A percentile compares a stretch with the other conserved stretches of the same genome.
Evolutionary conservation across 805 yeast species (phyloP).

Genomic region (Maudiozyma barnettii): DNA sequence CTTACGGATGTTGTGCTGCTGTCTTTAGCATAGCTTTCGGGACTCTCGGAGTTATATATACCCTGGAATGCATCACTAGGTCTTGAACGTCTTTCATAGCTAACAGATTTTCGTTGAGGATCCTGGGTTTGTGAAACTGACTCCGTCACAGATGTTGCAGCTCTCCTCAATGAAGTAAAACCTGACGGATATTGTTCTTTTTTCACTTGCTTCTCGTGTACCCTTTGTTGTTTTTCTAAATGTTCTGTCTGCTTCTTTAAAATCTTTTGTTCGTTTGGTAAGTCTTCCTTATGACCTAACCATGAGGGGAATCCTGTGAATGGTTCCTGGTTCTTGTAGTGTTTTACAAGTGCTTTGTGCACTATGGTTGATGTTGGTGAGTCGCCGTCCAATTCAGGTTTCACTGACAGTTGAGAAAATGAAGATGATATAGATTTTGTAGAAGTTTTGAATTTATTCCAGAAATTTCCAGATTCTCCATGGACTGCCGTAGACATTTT

Average conservation of each 20-base stretch:
- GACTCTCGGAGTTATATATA: conserved; percentile 5
- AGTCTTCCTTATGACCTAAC: conserved; percentile 29
- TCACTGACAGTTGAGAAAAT: conserved; percentile 19
- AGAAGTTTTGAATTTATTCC: conserved; percentile 26
- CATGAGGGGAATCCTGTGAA: conserved; percentile 31
- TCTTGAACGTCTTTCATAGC: conserved; percentile 4
- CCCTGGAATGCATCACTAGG: conserved; percentile 22
- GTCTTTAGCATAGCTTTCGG: background rate
- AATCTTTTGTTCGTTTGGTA: conserved; percentile 27
- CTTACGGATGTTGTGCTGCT: background rate
- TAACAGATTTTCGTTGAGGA: background rate
- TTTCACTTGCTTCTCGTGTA: background rate
- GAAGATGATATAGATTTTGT: conserved; percentile 26
- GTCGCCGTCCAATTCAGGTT: conserved; percentile 36
- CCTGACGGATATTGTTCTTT: background rate
- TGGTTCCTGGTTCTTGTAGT: conserved; percentile 28
- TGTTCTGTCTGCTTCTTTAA: conserved; percentile 21
- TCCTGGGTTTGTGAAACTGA: background rate
- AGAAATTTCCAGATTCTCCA: conserved; percentile 17
- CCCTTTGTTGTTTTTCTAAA: conserved; percentile 5
- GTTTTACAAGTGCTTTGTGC: conserved; percentile 36
- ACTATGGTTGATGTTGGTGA: conserved; percentile 35
- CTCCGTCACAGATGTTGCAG: background rate
- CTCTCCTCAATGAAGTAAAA: conserved; percentile 1
- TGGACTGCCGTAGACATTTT: conserved; percentile 1